Evolutionary conservation across 1,284 basidiomycete genomes (phyloP).

Genomic region (Sporisorium reilianum): DNA sequence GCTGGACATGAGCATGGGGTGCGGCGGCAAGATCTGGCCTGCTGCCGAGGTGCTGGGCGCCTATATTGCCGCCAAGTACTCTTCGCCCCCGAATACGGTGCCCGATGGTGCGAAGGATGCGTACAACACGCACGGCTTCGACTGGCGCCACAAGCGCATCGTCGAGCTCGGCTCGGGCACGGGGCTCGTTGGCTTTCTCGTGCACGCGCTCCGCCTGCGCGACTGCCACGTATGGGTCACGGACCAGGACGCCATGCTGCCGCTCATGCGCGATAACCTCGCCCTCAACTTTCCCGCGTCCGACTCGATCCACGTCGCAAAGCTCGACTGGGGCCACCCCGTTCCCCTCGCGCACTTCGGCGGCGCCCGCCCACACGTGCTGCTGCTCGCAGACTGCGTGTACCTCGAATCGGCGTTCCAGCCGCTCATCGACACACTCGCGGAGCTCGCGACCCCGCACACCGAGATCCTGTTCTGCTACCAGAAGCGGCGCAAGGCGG

Average conservation of each 20-base stretch:
- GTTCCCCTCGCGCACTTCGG: slow-evolving; percentile 62
- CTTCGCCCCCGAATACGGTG: neutral
- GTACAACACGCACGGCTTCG: slow-evolving; percentile 23
- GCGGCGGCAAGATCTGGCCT: slow-evolving; percentile 91
- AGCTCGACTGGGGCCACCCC: slow-evolving; percentile 54
- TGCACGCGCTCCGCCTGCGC: slow-evolving; percentile 76
- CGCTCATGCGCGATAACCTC: slow-evolving; percentile 59
- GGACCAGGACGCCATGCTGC: slow-evolving; percentile 78
- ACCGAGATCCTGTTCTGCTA: slow-evolving; percentile 82
- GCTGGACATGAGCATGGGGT: slow-evolving; percentile 84
- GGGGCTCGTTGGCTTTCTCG: slow-evolving; percentile 87
- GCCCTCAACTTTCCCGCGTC: slow-evolving; percentile 45
- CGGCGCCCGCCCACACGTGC: slow-evolving; percentile 74
- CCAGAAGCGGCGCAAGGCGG: slow-evolving; percentile 93
- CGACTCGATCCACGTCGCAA: neutral
- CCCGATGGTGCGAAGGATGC: neutral
- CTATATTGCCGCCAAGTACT: slow-evolving; percentile 53
- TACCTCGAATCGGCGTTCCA: slow-evolving; percentile 91
- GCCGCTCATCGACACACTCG: slow-evolving; percentile 83
- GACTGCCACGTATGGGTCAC: slow-evolving; percentile 77
- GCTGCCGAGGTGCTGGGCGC: slow-evolving; percentile 80
- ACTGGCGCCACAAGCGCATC: slow-evolving; percentile 70
- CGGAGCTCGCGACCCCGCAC: slow-evolving; percentile 73
- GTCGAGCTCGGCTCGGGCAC: slow-evolving; percentile 88
- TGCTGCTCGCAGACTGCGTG: slow-evolving; percentile 79